Conservation (phyloP, 768 basidiomycete genomes). For the Pleurotus salmoneostramineus region DNA sequence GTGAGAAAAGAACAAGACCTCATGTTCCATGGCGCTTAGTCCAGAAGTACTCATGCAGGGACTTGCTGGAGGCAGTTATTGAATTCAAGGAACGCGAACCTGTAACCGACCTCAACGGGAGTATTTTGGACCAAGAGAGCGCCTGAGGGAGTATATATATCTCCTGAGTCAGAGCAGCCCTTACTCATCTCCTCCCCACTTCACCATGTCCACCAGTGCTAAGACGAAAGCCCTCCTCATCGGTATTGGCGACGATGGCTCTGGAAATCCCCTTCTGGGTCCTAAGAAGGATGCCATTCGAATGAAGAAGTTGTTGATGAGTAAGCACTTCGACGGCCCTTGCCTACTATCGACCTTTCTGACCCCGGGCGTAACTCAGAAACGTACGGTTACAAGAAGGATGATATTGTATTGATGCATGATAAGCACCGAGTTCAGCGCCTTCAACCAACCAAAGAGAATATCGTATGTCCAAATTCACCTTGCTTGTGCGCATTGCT, state of each 20-base stretch:
- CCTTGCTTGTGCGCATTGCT: neutral
- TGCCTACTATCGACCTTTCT: neutral
- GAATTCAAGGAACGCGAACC: neutral
- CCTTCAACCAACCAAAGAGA: constrained; percentile 34
- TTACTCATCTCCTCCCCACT: neutral
- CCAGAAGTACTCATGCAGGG: no score
- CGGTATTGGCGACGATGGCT: neutral
- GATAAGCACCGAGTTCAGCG: constrained; percentile 28
- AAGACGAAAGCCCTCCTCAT: neutral
- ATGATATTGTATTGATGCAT: constrained; percentile 40
- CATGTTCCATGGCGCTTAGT: no score
- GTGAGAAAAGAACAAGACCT: no score
- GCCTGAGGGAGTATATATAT: neutral
- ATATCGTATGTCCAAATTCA: constrained; percentile 34
- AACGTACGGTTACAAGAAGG: constrained; percentile 29
- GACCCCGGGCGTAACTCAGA: constrained; percentile 21
- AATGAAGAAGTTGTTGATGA: constrained; percentile 30
- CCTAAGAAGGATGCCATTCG: constrained; percentile 33
- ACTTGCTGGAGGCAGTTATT: neutral
- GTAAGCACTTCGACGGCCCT: constrained; percentile 20
- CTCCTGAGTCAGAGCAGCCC: neutral
- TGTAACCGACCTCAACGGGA: neutral
- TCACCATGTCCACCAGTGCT: neutral
- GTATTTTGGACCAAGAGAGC: neutral
- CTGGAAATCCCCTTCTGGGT: constrained; percentile 11